Conservation (phyloP, 345 rosid species). For the Acer yangbiense region DNA sequence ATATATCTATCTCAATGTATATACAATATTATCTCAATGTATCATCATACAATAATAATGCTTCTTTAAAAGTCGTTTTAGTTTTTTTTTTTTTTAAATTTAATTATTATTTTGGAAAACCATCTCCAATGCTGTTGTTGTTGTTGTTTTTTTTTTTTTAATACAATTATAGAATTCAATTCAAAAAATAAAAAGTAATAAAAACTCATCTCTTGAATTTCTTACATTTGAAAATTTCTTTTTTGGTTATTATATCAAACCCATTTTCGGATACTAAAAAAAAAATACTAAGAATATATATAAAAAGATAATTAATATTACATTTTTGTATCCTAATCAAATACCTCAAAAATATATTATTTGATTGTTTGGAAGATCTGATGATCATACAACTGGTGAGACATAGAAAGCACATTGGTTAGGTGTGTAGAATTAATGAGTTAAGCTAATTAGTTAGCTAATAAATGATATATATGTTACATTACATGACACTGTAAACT, state of each 20-base stretch:
- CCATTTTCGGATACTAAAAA: too few relatives aligned
- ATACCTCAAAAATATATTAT: too few relatives aligned
- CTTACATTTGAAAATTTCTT: not conserved
- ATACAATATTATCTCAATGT: too few relatives aligned
- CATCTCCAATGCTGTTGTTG: too few relatives aligned
- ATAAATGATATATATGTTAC: constrained; percentile 22
- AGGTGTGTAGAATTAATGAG: too few relatives aligned
- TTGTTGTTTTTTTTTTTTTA: too few relatives aligned
- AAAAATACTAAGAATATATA: not conserved
- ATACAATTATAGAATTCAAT: too few relatives aligned
- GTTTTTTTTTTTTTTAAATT: too few relatives aligned
- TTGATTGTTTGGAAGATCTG: not conserved
- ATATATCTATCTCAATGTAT: not conserved
- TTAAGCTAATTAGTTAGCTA: not conserved
- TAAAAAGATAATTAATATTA: too few relatives aligned
- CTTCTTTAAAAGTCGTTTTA: not conserved
- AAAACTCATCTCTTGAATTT: not conserved
- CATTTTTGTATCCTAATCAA: not conserved
- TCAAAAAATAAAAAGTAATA: too few relatives aligned
- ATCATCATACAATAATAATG: not conserved
- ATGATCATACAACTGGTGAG: not conserved
- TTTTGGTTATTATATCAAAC: too few relatives aligned
- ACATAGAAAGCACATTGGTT: constrained; percentile 7
- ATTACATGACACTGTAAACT: constrained; percentile 23
- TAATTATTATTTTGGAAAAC: too few relatives aligned